Evolutionary conservation across 352 stramenopile genomes (phyloP), one percentile per base, ranked within the genome.

Genomic region (Phytophthora kernoviae): DNA sequence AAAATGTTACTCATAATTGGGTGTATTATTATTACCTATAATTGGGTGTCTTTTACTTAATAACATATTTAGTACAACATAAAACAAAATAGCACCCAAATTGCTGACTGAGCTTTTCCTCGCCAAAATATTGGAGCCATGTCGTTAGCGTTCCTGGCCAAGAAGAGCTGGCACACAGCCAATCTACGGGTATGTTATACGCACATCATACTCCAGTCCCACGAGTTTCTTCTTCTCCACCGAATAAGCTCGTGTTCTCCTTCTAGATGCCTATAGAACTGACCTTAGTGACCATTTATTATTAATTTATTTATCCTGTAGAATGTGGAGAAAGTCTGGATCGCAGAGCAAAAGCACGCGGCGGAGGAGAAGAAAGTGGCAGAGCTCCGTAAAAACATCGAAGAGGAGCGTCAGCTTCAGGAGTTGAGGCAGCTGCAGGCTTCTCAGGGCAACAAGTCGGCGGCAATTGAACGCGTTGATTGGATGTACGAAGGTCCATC

Each of bases 311-410:
- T 32, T 41, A 33, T 15, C 20, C 9, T 12, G 8, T 27, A 97
- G 76, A 99, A 99, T 91, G 93, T 98, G 50, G 96, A 99, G 83
- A 98, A 98, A 73, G 96, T 99, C 41, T 98, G 95, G 96, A 85
- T 98, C 43, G 95, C 93, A 9, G 96, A 99, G 83, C 95, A 99
- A 62, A 94, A 97, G 67, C 83, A 98, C 62, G 88, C 83, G 34
- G 86, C 85, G 1, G 96, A 99, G 73, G 87, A 96, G 58, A 88
- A 92, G 54, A 98, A 98, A 54, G 79, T 97, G 1, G 83, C 81
- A 14, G 96, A 99, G 86, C 73, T 99, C n/a, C 87, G 89, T 54
- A 96, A 97, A 67, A 98, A 99, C 70, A 97, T 98, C 46, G 91
- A 98, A 62, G 87, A 98, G 62, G 96, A 99, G 77, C 87, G 94